Evolutionary conservation across 257 asterid species (phyloP).

Genomic region (Striga asiatica): DNA sequence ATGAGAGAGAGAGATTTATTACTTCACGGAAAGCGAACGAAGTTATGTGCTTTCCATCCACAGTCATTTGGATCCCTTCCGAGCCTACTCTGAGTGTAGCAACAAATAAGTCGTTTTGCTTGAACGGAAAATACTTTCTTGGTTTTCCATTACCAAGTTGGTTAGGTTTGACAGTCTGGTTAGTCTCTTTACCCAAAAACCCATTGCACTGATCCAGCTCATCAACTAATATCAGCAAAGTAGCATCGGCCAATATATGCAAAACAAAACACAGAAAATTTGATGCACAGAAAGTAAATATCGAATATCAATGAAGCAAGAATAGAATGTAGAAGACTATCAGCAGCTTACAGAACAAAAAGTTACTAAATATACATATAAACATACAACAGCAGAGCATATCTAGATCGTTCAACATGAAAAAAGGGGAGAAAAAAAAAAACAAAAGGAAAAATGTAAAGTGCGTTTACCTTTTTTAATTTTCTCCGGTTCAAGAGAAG

Average conservation of each 20-base stretch:
- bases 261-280: constrained; percentile 8
- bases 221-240: constrained; percentile 52
- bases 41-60: constrained; percentile 91
- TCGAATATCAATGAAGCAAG: background rate
- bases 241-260: constrained; percentile 13
- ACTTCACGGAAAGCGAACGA: constrained; percentile 93
- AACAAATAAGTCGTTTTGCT: constrained; percentile 75
- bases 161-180: constrained; percentile 29
- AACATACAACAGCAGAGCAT: too few species aligned
- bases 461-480: constrained; percentile 50
- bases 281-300: background rate
- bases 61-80: constrained; percentile 96
- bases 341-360: background rate
- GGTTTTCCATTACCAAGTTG: constrained; percentile 35
- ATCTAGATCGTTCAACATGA: background rate
- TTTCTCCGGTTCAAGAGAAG: constrained; percentile 48
- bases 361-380: background rate
- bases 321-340: background rate
- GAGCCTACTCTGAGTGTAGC: constrained; percentile 86
- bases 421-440: background rate
- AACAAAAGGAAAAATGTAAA: background rate
- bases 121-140: constrained; percentile 73
- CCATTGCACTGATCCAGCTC: constrained; percentile 81
- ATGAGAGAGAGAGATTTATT: constrained; percentile 21
- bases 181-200: constrained; percentile 62